Conservation (phyloP, 164 flowering plant genomes). For the Berberis vulgaris region DNA sequence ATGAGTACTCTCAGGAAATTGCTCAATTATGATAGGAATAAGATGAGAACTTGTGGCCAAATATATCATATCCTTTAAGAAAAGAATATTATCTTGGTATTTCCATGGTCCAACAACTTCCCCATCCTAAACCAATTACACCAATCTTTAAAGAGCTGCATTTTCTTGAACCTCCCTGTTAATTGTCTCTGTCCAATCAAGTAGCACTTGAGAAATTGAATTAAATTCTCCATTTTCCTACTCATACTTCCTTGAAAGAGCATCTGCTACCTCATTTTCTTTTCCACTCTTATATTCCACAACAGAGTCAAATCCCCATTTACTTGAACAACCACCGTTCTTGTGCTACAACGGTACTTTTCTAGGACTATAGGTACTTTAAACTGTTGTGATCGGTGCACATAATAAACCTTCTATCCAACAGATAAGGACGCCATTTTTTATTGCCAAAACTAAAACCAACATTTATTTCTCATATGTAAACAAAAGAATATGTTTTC, state of each 20-base stretch:
- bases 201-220: not conserved
- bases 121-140: not conserved
- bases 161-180: not conserved
- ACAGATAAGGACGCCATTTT: not conserved
- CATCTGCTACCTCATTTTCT: not conserved
- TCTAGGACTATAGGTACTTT: not conserved
- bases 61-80: not conserved
- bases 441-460: not conserved
- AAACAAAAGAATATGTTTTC: not conserved
- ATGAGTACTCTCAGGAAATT: not conserved
- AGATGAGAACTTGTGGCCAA: not conserved
- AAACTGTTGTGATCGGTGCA: not conserved
- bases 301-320: not conserved
- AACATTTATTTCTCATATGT: not conserved
- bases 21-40: not conserved
- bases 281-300: not conserved
- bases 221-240: not conserved
- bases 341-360: not conserved
- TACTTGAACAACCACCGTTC: not conserved
- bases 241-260: not conserved
- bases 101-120: conserved; percentile 1
- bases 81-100: not conserved
- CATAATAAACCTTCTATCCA: not conserved
- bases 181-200: not conserved
- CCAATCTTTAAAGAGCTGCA: not conserved